A percentile compares a stretch with the other conserved stretches of the same genome.
phyloP scores from a whole-genome alignment of 169 alveolate genomes.

The Plasmodium knowlesi region DNA sequence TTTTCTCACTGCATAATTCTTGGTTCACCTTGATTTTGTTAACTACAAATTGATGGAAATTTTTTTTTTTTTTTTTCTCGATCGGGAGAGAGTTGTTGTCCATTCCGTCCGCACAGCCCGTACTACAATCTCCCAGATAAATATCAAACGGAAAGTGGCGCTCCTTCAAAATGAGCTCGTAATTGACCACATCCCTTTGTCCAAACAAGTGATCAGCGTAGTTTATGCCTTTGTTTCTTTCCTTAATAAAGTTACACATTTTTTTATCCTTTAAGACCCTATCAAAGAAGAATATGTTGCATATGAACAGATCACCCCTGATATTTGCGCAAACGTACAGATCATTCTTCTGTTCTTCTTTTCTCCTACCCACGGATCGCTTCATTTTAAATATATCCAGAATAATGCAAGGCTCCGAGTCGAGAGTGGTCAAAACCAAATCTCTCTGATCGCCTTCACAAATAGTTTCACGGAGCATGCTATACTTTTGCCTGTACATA shows the following conservation, averaged over 20 bases:
- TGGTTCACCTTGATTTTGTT: slow-evolving; percentile 17
- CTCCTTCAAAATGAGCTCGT: slow-evolving; percentile 8
- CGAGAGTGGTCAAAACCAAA: slow-evolving; percentile 8
- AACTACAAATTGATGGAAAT: neutral
- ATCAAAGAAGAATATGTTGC: slow-evolving; percentile 23
- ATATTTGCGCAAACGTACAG: slow-evolving; percentile 26
- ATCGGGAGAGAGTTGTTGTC: neutral
- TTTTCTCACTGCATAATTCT: neutral
- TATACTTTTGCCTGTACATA: slow-evolving; percentile 37
- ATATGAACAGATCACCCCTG: slow-evolving; percentile 11
- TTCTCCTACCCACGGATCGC: neutral
- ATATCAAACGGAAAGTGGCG: slow-evolving; percentile 32
- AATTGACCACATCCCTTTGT: neutral
- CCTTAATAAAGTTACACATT: neutral
- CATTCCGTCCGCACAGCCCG: neutral
- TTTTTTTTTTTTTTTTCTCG: slow-evolving; percentile 3
- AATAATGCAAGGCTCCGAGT: neutral
- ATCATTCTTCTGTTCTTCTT: neutral
- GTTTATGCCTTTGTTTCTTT: slow-evolving; percentile 2
- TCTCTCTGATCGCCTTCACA: neutral
- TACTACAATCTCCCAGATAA: neutral
- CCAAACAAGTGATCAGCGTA: slow-evolving; percentile 25
- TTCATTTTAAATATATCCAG: slow-evolving; percentile 14
- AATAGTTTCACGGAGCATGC: neutral
- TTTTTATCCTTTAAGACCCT: neutral